These are phyloP conservation scores for Yamadazyma aaseri DNA, from an alignment of 1,139 yeast genomes.

Conservation along the genomic window DNA sequence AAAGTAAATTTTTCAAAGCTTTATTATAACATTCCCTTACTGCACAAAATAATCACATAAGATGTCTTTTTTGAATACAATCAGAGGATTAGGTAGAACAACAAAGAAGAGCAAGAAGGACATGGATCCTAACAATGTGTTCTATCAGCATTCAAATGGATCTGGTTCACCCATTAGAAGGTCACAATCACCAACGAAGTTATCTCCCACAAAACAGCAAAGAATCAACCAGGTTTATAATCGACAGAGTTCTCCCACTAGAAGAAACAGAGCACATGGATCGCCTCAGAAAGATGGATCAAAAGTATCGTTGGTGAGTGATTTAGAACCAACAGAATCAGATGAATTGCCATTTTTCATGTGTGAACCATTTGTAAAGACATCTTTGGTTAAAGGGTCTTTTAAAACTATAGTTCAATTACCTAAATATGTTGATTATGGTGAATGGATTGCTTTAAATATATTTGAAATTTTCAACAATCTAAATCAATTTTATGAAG, in stretches of 20 bases:
- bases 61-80: conserved; percentile 48
- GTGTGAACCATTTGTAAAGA: conserved; percentile 90
- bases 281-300: conserved; percentile 17
- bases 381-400: conserved; percentile 96
- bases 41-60: too few species aligned
- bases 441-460: conserved; percentile 95
- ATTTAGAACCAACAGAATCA: conserved; percentile 11
- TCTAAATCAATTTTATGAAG: conserved; percentile 83
- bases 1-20: too few species aligned
- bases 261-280: conserved; percentile 18
- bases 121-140: conserved; percentile 33
- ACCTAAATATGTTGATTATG: conserved; percentile 90
- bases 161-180: conserved; percentile 38
- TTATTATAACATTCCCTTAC: too few species aligned
- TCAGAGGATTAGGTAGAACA: conserved; percentile 64
- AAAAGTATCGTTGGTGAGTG: not conserved
- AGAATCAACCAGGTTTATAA: conserved; percentile 21
- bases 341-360: conserved; percentile 59
- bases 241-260: conserved; percentile 34
- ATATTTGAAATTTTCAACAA: conserved; percentile 87
- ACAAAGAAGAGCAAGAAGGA: conserved; percentile 54
- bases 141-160: conserved; percentile 33
- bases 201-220: conserved; percentile 31
- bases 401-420: conserved; percentile 92
- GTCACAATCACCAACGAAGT: conserved; percentile 32